A percentile compares a stretch with the other conserved stretches of the same genome.
phyloP scores from a whole-genome alignment of 257 asterid genomes.

The Eucommia ulmoides region DNA sequence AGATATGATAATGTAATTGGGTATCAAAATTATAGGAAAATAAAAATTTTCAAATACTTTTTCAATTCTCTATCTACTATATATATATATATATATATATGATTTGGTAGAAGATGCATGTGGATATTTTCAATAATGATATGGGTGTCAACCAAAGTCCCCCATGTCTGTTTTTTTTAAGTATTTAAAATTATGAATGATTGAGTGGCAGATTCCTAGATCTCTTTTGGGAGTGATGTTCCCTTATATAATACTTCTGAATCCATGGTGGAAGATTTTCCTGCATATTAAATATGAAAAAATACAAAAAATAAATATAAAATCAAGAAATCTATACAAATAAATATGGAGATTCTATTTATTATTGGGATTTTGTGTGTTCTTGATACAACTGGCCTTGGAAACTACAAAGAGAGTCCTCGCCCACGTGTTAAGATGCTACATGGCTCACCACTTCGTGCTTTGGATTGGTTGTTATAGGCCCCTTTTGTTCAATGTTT shows the following conservation, averaged over 20 bases:
- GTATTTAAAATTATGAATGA: conserved; percentile 17
- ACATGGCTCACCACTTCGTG: conserved; percentile 9
- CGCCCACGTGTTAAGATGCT: conserved; percentile 40
- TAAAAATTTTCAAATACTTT: too few species aligned
- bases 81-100: too few species aligned
- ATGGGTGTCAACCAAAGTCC: conserved; percentile 3
- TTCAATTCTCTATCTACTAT: too few species aligned
- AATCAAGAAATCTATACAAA: too few species aligned
- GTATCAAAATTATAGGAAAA: too few species aligned
- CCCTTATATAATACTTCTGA: conserved; percentile 6
- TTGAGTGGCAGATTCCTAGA: conserved; percentile 22
- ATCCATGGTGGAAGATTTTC: conserved; percentile 15
- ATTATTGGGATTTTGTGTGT: too few species aligned
- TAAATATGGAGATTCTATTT: too few species aligned
- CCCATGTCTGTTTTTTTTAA: not conserved
- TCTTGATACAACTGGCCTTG: conserved; percentile 19
- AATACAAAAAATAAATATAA: not conserved
- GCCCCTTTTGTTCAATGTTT: too few species aligned
- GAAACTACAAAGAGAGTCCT: conserved; percentile 23
- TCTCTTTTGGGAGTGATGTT: conserved; percentile 7
- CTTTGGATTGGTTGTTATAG: conserved; percentile 2
- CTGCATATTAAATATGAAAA: conserved; percentile 1
- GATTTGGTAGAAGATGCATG: too few species aligned
- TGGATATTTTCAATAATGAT: too few species aligned
- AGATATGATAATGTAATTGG: too few species aligned